Conservation (phyloP, 1,284 basidiomycete genomes). For the Abortiporus biennis region DNA sequence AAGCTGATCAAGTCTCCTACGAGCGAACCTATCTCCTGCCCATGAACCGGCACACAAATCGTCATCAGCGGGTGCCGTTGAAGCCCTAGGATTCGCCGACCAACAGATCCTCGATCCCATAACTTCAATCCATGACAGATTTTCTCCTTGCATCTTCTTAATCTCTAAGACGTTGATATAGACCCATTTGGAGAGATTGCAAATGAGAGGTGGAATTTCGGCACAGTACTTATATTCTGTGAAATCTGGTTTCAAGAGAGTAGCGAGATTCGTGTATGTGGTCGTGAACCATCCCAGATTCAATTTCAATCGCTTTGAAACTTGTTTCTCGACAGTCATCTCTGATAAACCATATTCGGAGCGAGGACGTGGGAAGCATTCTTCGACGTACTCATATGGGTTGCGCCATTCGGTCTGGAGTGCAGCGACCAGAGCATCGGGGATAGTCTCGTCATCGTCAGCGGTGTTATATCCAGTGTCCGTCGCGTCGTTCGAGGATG, state of each 20-base stretch:
- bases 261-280: too few relatives aligned
- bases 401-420: too few relatives aligned
- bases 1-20: neutral
- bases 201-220: neutral
- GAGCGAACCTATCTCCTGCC: constrained; percentile 1
- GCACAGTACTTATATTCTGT: neutral
- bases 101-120: neutral
- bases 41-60: neutral
- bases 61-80: too few relatives aligned
- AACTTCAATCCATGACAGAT: neutral
- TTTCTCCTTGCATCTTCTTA: neutral
- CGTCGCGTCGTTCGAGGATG: too few relatives aligned
- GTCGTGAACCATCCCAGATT: neutral
- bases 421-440: neutral
- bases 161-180: neutral
- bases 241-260: neutral
- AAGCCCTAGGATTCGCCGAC: neutral
- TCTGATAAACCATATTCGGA: neutral
- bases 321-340: neutral
- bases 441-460: neutral
- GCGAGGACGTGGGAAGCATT: neutral
- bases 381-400: too few relatives aligned
- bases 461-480: too few relatives aligned
- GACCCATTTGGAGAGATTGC: neutral
- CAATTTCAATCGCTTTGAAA: neutral